Evolutionary conservation across 148 eudicot species (phyloP).

Genomic region (Agrostemma githago): DNA sequence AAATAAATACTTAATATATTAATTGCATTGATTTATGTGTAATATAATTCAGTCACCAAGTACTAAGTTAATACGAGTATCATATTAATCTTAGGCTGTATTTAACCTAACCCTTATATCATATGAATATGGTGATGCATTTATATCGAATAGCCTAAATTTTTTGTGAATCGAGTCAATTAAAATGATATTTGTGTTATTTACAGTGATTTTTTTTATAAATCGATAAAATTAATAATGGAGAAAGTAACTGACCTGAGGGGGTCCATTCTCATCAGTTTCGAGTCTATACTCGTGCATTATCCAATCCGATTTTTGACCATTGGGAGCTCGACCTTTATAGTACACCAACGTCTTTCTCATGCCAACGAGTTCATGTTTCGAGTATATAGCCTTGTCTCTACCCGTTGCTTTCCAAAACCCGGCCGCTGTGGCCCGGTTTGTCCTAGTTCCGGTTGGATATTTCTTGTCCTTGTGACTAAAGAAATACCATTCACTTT

Average conservation of each 20-base stretch:
- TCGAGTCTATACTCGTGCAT: constrained; percentile 90
- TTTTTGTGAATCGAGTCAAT: too few relatives aligned
- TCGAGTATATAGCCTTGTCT: constrained; percentile 78
- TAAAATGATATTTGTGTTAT: too few relatives aligned
- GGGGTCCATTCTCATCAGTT: constrained; percentile 64
- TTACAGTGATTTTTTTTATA: neutral
- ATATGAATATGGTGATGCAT: too few relatives aligned
- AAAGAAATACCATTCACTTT: constrained; percentile 82
- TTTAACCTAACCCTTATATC: too few relatives aligned
- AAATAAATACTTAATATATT: too few relatives aligned
- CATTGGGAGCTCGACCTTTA: constrained; percentile 83
- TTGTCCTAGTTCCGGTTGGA: constrained; percentile 85
- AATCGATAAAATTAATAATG: neutral
- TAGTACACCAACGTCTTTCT: constrained; percentile 82
- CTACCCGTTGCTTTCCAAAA: constrained; percentile 93
- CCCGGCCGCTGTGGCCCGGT: constrained; percentile 80
- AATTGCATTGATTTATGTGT: too few relatives aligned
- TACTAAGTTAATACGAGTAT: too few relatives aligned
- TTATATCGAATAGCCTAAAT: too few relatives aligned
- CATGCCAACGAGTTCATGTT: constrained; percentile 76
- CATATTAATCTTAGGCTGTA: too few relatives aligned
- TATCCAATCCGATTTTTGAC: constrained; percentile 82
- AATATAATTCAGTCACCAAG: too few relatives aligned
- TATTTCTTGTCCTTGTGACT: constrained; percentile 93
- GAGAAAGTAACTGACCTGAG: constrained; percentile 53